A percentile compares a stretch with the other conserved stretches of the same genome.
These are phyloP conservation scores for Carpinus fangiana DNA, from an alignment of 306 rosid species.

Conservation along the genomic window DNA sequence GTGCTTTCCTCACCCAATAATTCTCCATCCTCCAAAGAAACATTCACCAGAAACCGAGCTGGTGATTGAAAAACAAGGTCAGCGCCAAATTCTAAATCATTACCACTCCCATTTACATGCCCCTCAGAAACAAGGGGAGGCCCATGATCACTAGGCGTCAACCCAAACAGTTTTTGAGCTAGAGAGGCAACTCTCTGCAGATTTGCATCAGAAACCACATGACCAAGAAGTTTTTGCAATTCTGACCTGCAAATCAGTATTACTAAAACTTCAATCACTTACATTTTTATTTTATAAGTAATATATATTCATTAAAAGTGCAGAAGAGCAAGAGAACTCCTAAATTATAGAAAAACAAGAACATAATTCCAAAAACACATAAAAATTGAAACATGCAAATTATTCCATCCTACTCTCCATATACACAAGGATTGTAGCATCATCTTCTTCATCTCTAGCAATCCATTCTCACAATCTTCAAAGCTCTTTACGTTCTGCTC, in stretches of 20 bases:
- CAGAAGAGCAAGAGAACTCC: no score
- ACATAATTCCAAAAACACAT: no score
- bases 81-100: conserved; percentile 71
- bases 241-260: conserved; percentile 58
- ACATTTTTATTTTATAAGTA: no score
- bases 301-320: no score
- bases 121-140: conserved; percentile 29
- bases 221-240: conserved; percentile 67
- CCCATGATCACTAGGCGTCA: conserved; percentile 57
- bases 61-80: conserved; percentile 80
- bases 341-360: no score
- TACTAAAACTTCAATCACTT: conserved; percentile 15
- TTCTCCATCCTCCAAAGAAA: conserved; percentile 66
- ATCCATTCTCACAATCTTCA: no score
- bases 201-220: conserved; percentile 56
- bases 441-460: no score
- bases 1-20: conserved; percentile 51
- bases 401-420: no score
- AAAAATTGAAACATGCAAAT: no score
- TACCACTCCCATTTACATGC: conserved; percentile 36
- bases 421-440: no score
- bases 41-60: conserved; percentile 76
- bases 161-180: conserved; percentile 54
- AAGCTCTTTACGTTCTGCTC: no score
- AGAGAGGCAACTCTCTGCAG: conserved; percentile 66